A percentile compares a stretch with the other conserved stretches of the same genome.
phyloP scores from a whole-genome alignment of 2,329 filamentous ascomycete genomes.

The Chaetoscypha palmicola region DNA sequence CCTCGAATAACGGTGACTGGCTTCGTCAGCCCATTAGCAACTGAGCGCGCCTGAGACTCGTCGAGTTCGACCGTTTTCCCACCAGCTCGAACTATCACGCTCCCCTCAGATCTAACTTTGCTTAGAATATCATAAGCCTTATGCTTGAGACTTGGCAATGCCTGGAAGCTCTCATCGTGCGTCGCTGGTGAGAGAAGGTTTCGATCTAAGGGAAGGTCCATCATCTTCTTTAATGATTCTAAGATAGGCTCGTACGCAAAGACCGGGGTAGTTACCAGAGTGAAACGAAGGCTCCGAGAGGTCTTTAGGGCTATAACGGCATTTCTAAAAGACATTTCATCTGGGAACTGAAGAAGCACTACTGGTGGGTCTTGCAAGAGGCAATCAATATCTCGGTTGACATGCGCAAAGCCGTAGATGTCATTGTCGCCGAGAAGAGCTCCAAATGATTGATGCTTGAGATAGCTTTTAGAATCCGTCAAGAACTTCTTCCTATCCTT shows the following conservation, averaged over 20 bases:
- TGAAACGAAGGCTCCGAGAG: neutral
- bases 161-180: conserved; percentile 13
- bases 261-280: conserved; percentile 33
- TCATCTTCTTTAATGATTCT: conserved; percentile 46
- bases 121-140: neutral
- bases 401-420: conserved; percentile 52
- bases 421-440: conserved; percentile 46
- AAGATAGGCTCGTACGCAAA: conserved; percentile 64
- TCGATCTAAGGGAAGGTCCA: conserved; percentile 46
- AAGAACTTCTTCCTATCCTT: conserved; percentile 40
- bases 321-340: conserved; percentile 24
- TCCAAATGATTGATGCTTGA: conserved; percentile 55
- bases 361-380: conserved; percentile 40
- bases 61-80: conserved; percentile 37
- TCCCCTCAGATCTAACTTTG: neutral
- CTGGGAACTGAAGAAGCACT: conserved; percentile 45
- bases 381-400: conserved; percentile 44
- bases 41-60: conserved; percentile 45
- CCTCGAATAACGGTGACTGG: conserved; percentile 58
- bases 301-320: neutral
- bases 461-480: conserved; percentile 39
- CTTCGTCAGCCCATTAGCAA: conserved; percentile 45
- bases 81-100: conserved; percentile 4
- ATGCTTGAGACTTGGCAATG: neutral
- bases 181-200: conserved; percentile 11